Conservation (phyloP, 805 yeast genomes). For the Metschnikowia shivogae region DNA sequence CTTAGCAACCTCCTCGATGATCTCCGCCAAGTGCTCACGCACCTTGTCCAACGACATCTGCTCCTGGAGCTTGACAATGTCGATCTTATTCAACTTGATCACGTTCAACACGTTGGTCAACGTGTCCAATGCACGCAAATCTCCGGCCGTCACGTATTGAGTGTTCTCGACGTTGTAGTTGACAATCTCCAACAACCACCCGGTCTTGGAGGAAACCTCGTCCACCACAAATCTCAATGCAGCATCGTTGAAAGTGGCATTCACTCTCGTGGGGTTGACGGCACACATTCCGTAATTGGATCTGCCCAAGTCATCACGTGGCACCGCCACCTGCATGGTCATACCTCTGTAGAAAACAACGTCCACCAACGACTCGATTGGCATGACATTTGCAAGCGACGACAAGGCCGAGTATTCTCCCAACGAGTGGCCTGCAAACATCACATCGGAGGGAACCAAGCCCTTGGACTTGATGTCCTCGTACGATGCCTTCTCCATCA, state of each 20-base stretch:
- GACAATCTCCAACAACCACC: slow-evolving; percentile 96
- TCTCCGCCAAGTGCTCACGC: slow-evolving; percentile 81
- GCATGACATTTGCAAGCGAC: slow-evolving; percentile 97
- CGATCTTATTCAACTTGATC: slow-evolving; percentile 90
- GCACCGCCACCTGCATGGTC: slow-evolving; percentile 99
- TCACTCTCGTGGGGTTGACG: slow-evolving; percentile 91
- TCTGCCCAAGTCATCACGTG: slow-evolving; percentile 91
- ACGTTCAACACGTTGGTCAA: slow-evolving; percentile 90
- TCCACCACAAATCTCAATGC: slow-evolving; percentile 93
- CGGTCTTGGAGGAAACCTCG: slow-evolving; percentile 75
- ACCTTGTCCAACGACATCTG: slow-evolving; percentile 83
- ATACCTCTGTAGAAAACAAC: slow-evolving; percentile 99
- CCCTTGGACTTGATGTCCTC: slow-evolving; percentile 98
- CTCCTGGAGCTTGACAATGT: slow-evolving; percentile 81
- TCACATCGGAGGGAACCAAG: slow-evolving; percentile 84
- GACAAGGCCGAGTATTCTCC: slow-evolving; percentile 99
- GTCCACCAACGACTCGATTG: slow-evolving; percentile 93
- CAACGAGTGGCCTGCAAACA: slow-evolving; percentile 98
- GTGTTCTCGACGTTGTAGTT: slow-evolving; percentile 97
- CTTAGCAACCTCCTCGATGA: slow-evolving; percentile 79
- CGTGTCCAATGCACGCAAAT: slow-evolving; percentile 89
- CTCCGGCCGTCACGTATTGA: slow-evolving; percentile 99
- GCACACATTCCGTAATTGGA: slow-evolving; percentile 99
- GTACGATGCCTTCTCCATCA: slow-evolving; percentile 98
- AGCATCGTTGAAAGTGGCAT: slow-evolving; percentile 83